These are phyloP conservation scores for Coniochaeta hoffmannii DNA, from an alignment of 2,329 filamentous ascomycete genomes.

Conservation along the genomic window DNA sequence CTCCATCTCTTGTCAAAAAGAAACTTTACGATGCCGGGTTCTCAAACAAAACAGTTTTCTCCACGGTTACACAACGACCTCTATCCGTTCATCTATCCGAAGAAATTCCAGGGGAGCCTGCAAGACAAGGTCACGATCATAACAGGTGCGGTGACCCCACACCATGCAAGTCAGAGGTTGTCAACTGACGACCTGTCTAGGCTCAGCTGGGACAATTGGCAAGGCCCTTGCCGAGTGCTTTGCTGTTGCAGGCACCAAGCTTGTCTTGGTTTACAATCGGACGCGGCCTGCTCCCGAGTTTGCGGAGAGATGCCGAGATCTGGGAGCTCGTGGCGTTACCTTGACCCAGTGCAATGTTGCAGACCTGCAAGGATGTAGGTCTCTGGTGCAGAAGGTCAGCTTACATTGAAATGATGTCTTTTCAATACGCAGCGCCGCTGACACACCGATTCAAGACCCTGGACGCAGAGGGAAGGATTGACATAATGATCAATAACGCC, in stretches of 20 bases:
- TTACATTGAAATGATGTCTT: background rate
- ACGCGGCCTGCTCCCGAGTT: conserved; percentile 16
- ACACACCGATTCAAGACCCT: conserved; percentile 7
- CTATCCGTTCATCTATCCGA: conserved; percentile 20
- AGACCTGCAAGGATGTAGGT: conserved; percentile 16
- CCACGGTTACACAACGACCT: conserved; percentile 20
- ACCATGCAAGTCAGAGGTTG: background rate
- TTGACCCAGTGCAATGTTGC: conserved; percentile 19
- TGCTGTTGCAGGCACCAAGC: conserved; percentile 19
- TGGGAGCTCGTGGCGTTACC: conserved; percentile 15
- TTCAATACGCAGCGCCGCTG: background rate
- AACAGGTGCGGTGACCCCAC: conserved; percentile 12
- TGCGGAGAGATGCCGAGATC: conserved; percentile 11
- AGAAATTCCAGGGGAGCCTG: conserved; percentile 17
- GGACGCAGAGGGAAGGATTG: conserved; percentile 11
- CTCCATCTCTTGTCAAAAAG: background rate
- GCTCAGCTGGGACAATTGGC: conserved; percentile 21
- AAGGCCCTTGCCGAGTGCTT: conserved; percentile 21
- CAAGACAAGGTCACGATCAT: conserved; percentile 19
- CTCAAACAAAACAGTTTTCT: background rate
- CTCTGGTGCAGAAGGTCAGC: conserved; percentile 14
- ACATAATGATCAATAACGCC: conserved; percentile 22
- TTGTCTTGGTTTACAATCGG: conserved; percentile 20
- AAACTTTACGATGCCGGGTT: background rate
- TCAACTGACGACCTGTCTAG: conserved; percentile 5